phyloP scores from a whole-genome alignment of 345 rosid species.

The Ailanthus altissimus region DNA sequence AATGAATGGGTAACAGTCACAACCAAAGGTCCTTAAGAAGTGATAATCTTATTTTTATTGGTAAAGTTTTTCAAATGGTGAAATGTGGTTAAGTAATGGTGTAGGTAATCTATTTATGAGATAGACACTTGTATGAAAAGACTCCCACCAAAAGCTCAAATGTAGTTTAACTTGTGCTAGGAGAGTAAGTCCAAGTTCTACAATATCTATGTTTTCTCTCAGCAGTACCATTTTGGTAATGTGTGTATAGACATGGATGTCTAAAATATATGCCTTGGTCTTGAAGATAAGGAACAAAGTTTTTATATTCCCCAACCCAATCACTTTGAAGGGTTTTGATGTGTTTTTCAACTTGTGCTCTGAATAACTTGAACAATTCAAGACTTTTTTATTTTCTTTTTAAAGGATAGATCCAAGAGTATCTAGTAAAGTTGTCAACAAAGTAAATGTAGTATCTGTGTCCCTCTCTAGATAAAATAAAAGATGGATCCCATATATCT shows the following conservation, averaged over 20 bases:
- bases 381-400: neutral
- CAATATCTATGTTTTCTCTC: neutral
- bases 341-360: neutral
- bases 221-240: neutral
- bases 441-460: neutral
- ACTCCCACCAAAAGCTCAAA: neutral
- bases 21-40: no score
- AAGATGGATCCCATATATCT: neutral
- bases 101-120: neutral
- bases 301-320: neutral
- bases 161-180: neutral
- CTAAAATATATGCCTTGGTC: neutral
- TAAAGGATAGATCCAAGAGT: neutral
- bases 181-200: neutral
- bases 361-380: neutral
- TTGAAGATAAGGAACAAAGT: neutral
- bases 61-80: no score
- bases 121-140: neutral
- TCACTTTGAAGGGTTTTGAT: neutral
- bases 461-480: neutral
- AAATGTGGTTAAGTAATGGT: neutral
- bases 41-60: no score
- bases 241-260: neutral
- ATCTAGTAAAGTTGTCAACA: neutral
- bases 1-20: no score